phyloP scores from a whole-genome alignment of 495 filamentous ascomycete species.

The Aspergillus affinis region DNA sequence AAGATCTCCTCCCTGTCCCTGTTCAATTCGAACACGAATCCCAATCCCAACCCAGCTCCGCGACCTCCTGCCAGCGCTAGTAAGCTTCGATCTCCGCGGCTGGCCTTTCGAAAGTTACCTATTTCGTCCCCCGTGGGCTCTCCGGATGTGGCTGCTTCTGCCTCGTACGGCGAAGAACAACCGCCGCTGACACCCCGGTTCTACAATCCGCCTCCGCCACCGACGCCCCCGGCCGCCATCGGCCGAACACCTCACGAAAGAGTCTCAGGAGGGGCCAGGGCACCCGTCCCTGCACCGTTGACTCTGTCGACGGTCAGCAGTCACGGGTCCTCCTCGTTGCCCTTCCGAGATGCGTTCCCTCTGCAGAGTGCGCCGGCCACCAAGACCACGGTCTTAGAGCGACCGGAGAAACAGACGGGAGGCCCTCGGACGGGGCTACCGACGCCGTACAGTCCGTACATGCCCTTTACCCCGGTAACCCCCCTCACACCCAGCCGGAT shows the following conservation, averaged over 20 bases:
- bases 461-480: slow-evolving; percentile 84
- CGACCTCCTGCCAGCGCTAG: slow-evolving; percentile 53
- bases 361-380: slow-evolving; percentile 60
- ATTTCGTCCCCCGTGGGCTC: slow-evolving; percentile 60
- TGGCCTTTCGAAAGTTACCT: slow-evolving; percentile 51
- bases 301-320: slow-evolving; percentile 32
- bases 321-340: slow-evolving; percentile 44
- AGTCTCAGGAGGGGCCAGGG: slow-evolving; percentile 17
- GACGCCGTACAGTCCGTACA: slow-evolving; percentile 85
- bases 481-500: slow-evolving; percentile 79
- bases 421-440: slow-evolving; percentile 74
- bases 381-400: slow-evolving; percentile 77
- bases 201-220: slow-evolving; percentile 57
- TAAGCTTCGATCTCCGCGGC: slow-evolving; percentile 52
- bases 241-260: slow-evolving; percentile 23
- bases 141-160: slow-evolving; percentile 38
- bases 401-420: slow-evolving; percentile 52
- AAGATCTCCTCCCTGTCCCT: slow-evolving; percentile 52
- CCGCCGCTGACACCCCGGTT: slow-evolving; percentile 57
- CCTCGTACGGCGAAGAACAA: slow-evolving; percentile 48
- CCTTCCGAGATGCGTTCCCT: slow-evolving; percentile 56
- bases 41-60: slow-evolving; percentile 47
- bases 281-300: slow-evolving; percentile 36
- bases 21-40: slow-evolving; percentile 36
- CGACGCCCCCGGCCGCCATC: slow-evolving; percentile 5